phyloP scores from a whole-genome alignment of 192 early-diverging fungal species.

The Jimgerdemannia flammicorona region DNA sequence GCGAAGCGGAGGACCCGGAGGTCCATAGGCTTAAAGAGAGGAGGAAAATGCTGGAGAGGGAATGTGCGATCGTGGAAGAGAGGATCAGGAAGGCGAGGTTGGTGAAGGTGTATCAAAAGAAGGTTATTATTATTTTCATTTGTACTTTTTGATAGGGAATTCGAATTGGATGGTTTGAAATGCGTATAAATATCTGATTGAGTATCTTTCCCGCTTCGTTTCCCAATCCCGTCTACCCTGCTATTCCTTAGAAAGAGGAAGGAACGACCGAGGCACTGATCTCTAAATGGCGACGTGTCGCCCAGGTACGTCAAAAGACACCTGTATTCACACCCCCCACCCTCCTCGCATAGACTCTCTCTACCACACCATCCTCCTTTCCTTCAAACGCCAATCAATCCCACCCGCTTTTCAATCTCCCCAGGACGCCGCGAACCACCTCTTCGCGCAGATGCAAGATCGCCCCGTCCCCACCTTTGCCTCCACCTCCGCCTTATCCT shows the following conservation, averaged over 20 bases:
- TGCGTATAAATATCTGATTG: too few relatives aligned
- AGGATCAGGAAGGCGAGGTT: not conserved
- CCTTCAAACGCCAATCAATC: not conserved
- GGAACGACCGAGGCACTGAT: not conserved
- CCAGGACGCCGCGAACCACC: not conserved
- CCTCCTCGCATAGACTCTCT: not conserved
- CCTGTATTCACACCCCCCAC: not conserved
- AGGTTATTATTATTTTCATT: not conserved
- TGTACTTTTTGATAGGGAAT: not conserved
- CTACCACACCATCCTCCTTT: not conserved
- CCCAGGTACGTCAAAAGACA: not conserved
- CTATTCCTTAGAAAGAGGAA: not conserved
- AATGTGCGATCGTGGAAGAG: not conserved
- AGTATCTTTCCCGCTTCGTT: too few relatives aligned
- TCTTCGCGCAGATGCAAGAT: not conserved
- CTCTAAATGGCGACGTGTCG: not conserved
- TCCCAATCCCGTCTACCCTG: not conserved
- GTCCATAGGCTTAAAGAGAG: not conserved
- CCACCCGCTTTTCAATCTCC: too few relatives aligned
- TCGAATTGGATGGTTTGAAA: too few relatives aligned
- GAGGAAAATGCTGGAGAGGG: not conserved
- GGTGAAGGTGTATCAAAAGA: not conserved
- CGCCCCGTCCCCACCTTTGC: not conserved
- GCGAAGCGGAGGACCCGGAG: not conserved
- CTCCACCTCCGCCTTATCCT: not conserved